These are phyloP conservation scores for Albatrellus sp. DNA, from an alignment of 1,284 basidiomycete genomes.

Conservation along the genomic window DNA sequence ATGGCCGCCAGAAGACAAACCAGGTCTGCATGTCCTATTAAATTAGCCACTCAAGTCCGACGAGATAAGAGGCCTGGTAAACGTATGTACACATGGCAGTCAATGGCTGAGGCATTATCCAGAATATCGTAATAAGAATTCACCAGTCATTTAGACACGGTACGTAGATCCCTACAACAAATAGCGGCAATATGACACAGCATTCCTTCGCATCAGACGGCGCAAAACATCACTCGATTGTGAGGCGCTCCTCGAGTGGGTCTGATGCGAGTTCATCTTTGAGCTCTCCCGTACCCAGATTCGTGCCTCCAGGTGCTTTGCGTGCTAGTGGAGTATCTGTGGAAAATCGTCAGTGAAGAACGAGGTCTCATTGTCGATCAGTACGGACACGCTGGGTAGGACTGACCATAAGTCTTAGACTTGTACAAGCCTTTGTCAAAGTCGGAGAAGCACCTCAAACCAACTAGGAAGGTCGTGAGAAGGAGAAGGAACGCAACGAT, in stretches of 20 bases:
- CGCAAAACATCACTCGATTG: constrained; percentile 29
- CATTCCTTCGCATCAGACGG: background rate
- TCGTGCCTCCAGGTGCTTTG: background rate
- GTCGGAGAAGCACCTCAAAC: constrained; percentile 66
- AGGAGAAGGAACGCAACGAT: constrained; percentile 64
- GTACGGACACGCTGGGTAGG: constrained; percentile 21
- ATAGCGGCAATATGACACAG: background rate
- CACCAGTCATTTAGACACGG: too few relatives aligned
- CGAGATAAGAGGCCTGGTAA: too few relatives aligned
- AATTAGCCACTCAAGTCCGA: too few relatives aligned
- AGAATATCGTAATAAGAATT: too few relatives aligned
- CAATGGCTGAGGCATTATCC: too few relatives aligned
- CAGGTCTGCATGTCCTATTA: too few relatives aligned
- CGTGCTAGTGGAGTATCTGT: constrained; percentile 9
- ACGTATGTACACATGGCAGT: too few relatives aligned
- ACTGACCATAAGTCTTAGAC: constrained; percentile 67
- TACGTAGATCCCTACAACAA: background rate
- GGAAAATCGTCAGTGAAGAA: constrained; percentile 2
- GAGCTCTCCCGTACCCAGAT: background rate
- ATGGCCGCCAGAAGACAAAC: too few relatives aligned
- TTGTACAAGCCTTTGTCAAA: constrained; percentile 62
- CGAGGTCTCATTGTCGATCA: constrained; percentile 14
- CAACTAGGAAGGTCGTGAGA: constrained; percentile 59
- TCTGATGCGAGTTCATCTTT: background rate
- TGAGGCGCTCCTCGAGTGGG: constrained; percentile 23